Percentiles rank a stretch among this genome's conserved stretches.
Evolutionary conservation across 768 basidiomycete species (phyloP).

Genomic region (Suillus clintonianus): DNA sequence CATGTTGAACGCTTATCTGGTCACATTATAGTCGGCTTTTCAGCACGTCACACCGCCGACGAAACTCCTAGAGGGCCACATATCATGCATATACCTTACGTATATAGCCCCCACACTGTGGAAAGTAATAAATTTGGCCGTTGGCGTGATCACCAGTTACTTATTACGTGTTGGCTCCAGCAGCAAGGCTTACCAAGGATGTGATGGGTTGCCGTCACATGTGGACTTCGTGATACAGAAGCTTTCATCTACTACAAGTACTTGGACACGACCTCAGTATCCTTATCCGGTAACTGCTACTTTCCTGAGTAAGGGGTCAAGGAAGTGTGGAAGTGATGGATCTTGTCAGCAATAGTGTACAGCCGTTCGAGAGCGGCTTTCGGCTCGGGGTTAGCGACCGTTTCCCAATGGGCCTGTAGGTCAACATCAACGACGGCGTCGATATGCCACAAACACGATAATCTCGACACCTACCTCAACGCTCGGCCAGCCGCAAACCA

Average conservation of each 20-base stretch:
- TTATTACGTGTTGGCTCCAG: no score
- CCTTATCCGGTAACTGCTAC: neutral
- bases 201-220: neutral
- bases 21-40: no score
- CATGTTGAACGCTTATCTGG: no score
- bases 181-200: neutral
- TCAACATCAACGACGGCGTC: neutral
- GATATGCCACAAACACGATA: neutral
- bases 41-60: no score
- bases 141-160: no score
- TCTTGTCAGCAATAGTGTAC: conserved; percentile 11
- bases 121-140: no score
- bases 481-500: conserved; percentile 20
- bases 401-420: conserved; percentile 16
- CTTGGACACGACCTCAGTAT: neutral
- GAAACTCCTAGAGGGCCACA: no score
- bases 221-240: neutral
- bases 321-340: conserved; percentile 14
- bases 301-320: conserved; percentile 9
- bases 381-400: conserved; percentile 4
- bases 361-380: conserved; percentile 7
- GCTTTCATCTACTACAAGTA: neutral
- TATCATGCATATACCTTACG: no score
- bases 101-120: no score
- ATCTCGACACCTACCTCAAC: conserved; percentile 21